Evolutionary conservation across 495 filamentous ascomycete species (phyloP), one percentile per base, ranked within the genome.

Genomic region (Cladorrhinum samala): DNA sequence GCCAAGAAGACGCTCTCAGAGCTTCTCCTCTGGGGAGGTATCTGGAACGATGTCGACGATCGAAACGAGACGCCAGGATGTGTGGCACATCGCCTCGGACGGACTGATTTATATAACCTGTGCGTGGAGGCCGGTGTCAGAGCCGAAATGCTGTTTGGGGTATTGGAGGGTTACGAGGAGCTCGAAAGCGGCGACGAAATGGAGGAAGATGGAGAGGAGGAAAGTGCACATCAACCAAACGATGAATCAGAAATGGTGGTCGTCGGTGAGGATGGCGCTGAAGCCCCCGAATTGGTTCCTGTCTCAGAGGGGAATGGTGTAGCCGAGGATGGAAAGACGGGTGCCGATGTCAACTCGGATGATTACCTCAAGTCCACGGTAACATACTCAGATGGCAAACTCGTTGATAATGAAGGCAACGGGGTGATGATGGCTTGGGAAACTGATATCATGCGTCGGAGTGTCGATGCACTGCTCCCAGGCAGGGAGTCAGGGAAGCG

Each of bases 391-490:
- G 83, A 86, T 52, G 72, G 69, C 18, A 83, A 87, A 25, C 78
- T 98, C 8, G 78, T 96, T 1, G 93, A 98, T 57, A 74, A 75
- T 2, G 81, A 84, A 45, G 76, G 79, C 5, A 98, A 98, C 64
- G 89, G 90, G 23, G 89, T 98, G 1, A 98, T 98, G 93, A 77
- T 98, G 93, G 77, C 85, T 23, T 98, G 93, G 93, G 93, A 98
- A 69, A 84, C 84, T 0, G 79, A 83, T 30, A 91, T 97, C 50
- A 98, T 98, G 93, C 77, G 78, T 50, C 77, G 78, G 23, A 88
- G 84, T 33, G 89, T 90, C 21, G 77, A 68, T 24, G 58, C 68
- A 0, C 55, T 75, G 5, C 66, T 74, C 19, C 65, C 72, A 0
- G 64, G 46, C n/a, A 65, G 64, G 5, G 49, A 68, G 0, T 50